Conservation (phyloP, 176 grass and related monocot species). For the Carex kokanica region DNA sequence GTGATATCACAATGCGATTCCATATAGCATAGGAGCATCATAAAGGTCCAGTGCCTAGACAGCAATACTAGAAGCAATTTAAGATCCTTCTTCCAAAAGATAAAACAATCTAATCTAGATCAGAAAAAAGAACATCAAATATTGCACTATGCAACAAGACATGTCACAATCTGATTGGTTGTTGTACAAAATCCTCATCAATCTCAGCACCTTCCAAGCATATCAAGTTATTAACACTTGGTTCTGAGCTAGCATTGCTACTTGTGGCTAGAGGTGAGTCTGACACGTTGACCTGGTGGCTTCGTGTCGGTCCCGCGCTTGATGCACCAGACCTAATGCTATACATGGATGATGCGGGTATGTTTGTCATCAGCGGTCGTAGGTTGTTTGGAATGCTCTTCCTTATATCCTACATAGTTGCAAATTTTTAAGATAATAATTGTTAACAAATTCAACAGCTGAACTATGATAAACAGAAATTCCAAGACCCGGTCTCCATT, state of each 20-base stretch:
- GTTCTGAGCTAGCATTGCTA: constrained; percentile 91
- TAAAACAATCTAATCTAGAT: constrained; percentile 17
- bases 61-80: neutral
- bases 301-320: constrained; percentile 42
- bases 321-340: constrained; percentile 54
- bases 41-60: constrained; percentile 11
- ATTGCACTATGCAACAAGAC: neutral
- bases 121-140: constrained; percentile 13
- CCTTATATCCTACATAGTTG: constrained; percentile 72
- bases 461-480: neutral
- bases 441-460: neutral
- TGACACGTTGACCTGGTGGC: constrained; percentile 51
- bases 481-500: neutral
- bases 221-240: constrained; percentile 75
- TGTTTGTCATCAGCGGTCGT: constrained; percentile 75
- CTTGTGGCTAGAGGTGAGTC: constrained; percentile 89
- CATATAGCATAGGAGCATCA: neutral
- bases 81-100: constrained; percentile 22
- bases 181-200: constrained; percentile 60
- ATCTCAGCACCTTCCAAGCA: constrained; percentile 64
- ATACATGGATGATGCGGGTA: constrained; percentile 88
- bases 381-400: constrained; percentile 84
- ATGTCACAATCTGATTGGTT: constrained; percentile 30
- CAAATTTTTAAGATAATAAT: neutral
- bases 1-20: constrained; percentile 1